Conservation (phyloP, 164 flowering plant genomes). For the Euptelea pleiosperma region DNA sequence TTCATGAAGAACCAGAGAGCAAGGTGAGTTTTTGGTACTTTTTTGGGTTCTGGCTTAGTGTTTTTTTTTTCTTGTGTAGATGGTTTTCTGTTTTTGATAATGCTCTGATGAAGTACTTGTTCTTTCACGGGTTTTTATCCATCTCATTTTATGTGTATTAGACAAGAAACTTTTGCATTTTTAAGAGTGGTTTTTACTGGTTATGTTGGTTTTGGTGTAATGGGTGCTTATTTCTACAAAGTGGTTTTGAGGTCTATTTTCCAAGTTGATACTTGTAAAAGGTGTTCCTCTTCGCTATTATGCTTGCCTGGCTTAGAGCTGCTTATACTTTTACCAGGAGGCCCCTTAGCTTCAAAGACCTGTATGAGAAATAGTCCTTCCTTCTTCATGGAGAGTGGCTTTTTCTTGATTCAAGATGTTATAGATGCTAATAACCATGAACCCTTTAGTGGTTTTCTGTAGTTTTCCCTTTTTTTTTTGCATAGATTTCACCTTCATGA, state of each 20-base stretch:
- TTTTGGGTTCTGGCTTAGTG: neutral
- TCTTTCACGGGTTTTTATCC: neutral
- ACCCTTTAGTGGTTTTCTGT: neutral
- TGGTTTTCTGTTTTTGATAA: neutral
- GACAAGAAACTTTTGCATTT: neutral
- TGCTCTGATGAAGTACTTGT: constrained; percentile 4
- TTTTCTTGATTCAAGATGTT: constrained; percentile 5
- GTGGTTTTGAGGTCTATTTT: constrained; percentile 7
- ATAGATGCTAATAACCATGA: neutral
- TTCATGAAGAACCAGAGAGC: constrained; percentile 87
- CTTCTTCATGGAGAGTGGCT: no score
- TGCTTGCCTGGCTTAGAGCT: neutral
- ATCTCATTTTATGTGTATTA: neutral
- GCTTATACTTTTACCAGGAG: neutral
- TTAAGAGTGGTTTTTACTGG: neutral
- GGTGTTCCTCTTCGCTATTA: neutral
- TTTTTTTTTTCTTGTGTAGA: neutral
- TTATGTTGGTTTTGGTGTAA: neutral
- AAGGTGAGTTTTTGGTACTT: constrained; percentile 41
- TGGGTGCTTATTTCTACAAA: neutral
- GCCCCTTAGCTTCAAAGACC: neutral
- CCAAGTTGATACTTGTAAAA: constrained; percentile 6
- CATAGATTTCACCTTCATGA: neutral
- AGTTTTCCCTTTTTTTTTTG: neutral
- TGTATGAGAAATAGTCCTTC: no score